These are phyloP conservation scores for Babesia ovis DNA, from an alignment of 169 alveolate species.

Conservation along the genomic window DNA sequence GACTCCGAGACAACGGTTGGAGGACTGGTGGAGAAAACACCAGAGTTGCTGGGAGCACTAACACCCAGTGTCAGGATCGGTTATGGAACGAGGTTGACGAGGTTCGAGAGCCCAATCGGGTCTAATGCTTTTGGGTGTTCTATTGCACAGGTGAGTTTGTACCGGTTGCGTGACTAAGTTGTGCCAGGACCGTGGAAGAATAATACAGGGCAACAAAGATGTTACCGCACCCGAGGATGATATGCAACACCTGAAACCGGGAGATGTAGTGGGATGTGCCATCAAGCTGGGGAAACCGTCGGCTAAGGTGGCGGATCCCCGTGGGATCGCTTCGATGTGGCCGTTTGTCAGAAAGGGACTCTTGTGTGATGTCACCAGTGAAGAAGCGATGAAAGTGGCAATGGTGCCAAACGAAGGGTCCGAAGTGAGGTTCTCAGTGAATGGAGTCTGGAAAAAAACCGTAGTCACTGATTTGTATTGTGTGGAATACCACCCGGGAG, in stretches of 20 bases:
- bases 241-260: slow-evolving; percentile 16
- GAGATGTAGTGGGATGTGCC: slow-evolving; percentile 73
- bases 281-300: slow-evolving; percentile 58
- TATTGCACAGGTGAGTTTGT: slow-evolving; percentile 56
- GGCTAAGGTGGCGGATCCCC: slow-evolving; percentile 73
- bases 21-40: slow-evolving; percentile 11
- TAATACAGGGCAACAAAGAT: slow-evolving; percentile 2
- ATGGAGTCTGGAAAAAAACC: slow-evolving; percentile 63
- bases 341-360: slow-evolving; percentile 73
- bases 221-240: slow-evolving; percentile 12
- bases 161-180: not conserved
- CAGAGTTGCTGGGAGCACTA: slow-evolving; percentile 3
- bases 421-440: slow-evolving; percentile 69
- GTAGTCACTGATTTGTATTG: slow-evolving; percentile 57
- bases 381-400: slow-evolving; percentile 44
- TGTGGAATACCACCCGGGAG: slow-evolving; percentile 81
- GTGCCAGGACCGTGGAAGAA: slow-evolving; percentile 13
- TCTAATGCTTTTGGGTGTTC: slow-evolving; percentile 68
- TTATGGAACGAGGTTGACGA: slow-evolving; percentile 65
- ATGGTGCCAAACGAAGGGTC: slow-evolving; percentile 61
- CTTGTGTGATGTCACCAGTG: slow-evolving; percentile 65
- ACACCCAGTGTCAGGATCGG: slow-evolving; percentile 70
- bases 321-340: slow-evolving; percentile 74
- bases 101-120: slow-evolving; percentile 70
- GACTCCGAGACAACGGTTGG: slow-evolving; percentile 33